Percentiles rank a stretch among this genome's conserved stretches.
Conservation (phyloP, 202 grass and related monocot genomes). For the Zizania palustris region DNA sequence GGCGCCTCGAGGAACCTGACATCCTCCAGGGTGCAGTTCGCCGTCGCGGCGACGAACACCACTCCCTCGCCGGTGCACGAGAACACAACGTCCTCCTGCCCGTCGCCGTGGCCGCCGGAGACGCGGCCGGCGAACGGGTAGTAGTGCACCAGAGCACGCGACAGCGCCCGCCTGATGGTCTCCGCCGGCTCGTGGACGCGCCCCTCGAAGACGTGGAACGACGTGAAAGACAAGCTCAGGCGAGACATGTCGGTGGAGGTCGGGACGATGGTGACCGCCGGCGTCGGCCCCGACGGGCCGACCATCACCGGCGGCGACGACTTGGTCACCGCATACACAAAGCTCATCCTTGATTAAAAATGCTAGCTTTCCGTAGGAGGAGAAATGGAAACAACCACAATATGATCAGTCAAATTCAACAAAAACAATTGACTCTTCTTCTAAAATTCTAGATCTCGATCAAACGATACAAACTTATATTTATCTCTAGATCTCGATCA, state of each 20-base stretch:
- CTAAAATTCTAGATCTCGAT: no score
- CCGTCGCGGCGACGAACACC: neutral
- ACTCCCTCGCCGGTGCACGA: constrained; percentile 7
- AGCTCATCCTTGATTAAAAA: neutral
- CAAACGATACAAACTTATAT: no score
- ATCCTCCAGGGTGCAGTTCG: neutral
- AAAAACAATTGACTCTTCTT: no score
- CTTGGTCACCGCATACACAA: neutral
- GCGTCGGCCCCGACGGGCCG: constrained; percentile 12
- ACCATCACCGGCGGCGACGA: neutral
- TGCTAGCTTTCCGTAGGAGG: no score
- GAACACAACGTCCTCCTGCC: constrained; percentile 8
- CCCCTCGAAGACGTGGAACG: constrained; percentile 10
- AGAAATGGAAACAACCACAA: no score
- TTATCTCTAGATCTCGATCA: no score
- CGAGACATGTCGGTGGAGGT: constrained; percentile 1
- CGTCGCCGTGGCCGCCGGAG: no score
- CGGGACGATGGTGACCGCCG: neutral
- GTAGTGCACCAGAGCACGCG: constrained; percentile 10
- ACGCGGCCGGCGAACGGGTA: constrained; percentile 14
- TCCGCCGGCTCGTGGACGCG: neutral
- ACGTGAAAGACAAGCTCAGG: neutral
- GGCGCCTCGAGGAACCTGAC: neutral
- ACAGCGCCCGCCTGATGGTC: neutral
- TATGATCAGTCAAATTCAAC: no score